Evolutionary conservation across 805 yeast genomes (phyloP), one percentile per base, ranked within the genome.

Genomic region (Yamadazyma sp.): DNA sequence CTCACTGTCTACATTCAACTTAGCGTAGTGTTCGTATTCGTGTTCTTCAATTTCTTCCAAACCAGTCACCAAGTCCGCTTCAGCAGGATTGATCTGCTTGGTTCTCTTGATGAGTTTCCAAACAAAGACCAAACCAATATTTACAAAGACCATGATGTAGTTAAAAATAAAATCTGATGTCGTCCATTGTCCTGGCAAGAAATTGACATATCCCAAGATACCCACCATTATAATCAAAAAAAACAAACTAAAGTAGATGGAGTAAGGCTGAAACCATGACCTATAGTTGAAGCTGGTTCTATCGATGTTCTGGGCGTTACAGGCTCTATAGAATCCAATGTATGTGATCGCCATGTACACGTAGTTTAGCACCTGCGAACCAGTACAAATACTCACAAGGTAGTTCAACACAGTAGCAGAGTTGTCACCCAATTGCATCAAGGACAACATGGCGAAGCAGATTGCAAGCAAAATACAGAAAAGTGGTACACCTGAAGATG

Each of bases 201-300:
- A 86, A 1, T 81, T 85, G 2, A 73, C 62, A 61, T 84, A 87
- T 3, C 95, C 95, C 61, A 58, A 77, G 59, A 49, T 77, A 53
- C 85, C 86, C 69, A 38, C 66, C 55, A 41, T 70, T 14, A 61
- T 57, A 54, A 62, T 54, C 35, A 63, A 49, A 39, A 60, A 55
- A 33, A 47, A 45, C 3, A 59, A 49, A 16, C 65, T 55, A 36
- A 62, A 45, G 31, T 49, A 54, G 14, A 59, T 56, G 10, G 66
- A 50, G 50, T 65, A 65, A n/a, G 71, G 71, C 39, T 65, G 71
- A 50, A 53, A 66, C 69, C 70, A 70, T 3, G 74, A 49, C 22
- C 54, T 60, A 54, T 65, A 71, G 1, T 67, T 60, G 45, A 72
- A 60, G 3, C 55, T 41, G 4, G 37, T 35, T 47, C 75, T 59